A percentile compares a stretch with the other conserved stretches of the same genome.
Evolutionary conservation across 202 grass and related monocot genomes (phyloP).

Genomic region (Schoenoplectus triqueter): DNA sequence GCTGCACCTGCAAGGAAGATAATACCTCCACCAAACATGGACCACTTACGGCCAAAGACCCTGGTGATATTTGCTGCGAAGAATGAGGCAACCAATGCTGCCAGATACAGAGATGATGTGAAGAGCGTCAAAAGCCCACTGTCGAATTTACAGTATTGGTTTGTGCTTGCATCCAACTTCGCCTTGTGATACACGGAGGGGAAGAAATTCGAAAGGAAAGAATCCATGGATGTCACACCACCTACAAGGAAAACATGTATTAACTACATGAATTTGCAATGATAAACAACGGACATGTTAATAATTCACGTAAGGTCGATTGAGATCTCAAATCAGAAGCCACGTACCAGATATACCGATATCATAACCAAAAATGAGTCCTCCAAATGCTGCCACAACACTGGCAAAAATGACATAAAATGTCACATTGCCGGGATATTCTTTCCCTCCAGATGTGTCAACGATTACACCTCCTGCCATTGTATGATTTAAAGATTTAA

Average conservation of each 20-base stretch:
- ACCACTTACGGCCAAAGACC: conserved; percentile 69
- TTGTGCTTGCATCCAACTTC: conserved; percentile 46
- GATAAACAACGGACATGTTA: not conserved
- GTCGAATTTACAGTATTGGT: conserved; percentile 88
- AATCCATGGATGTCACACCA: conserved; percentile 84
- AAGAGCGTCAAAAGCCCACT: conserved; percentile 68
- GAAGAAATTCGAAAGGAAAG: conserved; percentile 69
- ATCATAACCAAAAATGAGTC: conserved; percentile 73
- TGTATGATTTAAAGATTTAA: conserved; percentile 17
- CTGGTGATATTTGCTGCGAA: conserved; percentile 58
- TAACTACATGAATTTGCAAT: not conserved
- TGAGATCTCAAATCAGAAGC: not conserved
- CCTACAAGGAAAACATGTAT: conserved; percentile 29
- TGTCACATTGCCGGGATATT: conserved; percentile 61
- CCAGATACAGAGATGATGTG: conserved; percentile 67
- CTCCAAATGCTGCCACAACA: conserved; percentile 57
- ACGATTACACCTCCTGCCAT: conserved; percentile 71
- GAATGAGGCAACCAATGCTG: conserved; percentile 67
- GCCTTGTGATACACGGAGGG: conserved; percentile 60
- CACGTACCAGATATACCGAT: conserved; percentile 60
- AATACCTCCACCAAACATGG: conserved; percentile 75
- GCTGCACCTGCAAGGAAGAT: conserved; percentile 57
- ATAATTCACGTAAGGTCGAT: not conserved
- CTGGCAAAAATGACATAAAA: conserved; percentile 61
- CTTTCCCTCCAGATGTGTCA: conserved; percentile 49